These are phyloP conservation scores for Termitomyces sp. DNA, from an alignment of 768 basidiomycete genomes.

Conservation along the genomic window DNA sequence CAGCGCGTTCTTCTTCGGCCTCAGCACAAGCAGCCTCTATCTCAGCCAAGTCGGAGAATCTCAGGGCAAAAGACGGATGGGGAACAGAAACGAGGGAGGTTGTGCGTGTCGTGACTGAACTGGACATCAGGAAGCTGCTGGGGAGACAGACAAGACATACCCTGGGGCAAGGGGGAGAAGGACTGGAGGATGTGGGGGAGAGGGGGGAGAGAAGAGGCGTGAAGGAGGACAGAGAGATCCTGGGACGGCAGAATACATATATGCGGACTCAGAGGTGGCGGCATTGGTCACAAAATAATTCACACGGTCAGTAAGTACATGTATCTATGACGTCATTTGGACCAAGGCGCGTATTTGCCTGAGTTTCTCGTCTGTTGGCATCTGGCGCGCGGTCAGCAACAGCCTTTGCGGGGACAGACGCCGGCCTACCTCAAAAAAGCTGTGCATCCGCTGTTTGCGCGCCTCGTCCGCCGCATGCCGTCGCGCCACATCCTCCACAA, in stretches of 20 bases:
- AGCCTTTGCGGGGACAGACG: too few relatives aligned
- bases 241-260: constrained; percentile 68
- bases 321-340: neutral
- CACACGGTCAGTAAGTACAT: constrained; percentile 4
- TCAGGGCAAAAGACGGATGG: constrained; percentile 66
- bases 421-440: constrained; percentile 42
- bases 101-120: constrained; percentile 72
- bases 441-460: constrained; percentile 40
- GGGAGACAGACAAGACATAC: constrained; percentile 30
- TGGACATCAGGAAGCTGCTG: neutral
- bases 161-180: constrained; percentile 79
- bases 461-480: constrained; percentile 31
- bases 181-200: constrained; percentile 75
- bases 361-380: constrained; percentile 51
- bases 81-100: constrained; percentile 64
- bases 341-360: constrained; percentile 38
- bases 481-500: constrained; percentile 43
- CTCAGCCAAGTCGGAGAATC: constrained; percentile 73
- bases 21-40: constrained; percentile 73
- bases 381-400: constrained; percentile 24
- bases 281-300: constrained; percentile 25
- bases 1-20: constrained; percentile 74
- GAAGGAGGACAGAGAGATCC: constrained; percentile 61
- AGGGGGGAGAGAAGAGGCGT: constrained; percentile 55
- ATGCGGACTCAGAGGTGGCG: constrained; percentile 66